Evolutionary conservation across 2,329 filamentous ascomycete genomes (phyloP).

Genomic region (Fusarium drepaniforme): DNA sequence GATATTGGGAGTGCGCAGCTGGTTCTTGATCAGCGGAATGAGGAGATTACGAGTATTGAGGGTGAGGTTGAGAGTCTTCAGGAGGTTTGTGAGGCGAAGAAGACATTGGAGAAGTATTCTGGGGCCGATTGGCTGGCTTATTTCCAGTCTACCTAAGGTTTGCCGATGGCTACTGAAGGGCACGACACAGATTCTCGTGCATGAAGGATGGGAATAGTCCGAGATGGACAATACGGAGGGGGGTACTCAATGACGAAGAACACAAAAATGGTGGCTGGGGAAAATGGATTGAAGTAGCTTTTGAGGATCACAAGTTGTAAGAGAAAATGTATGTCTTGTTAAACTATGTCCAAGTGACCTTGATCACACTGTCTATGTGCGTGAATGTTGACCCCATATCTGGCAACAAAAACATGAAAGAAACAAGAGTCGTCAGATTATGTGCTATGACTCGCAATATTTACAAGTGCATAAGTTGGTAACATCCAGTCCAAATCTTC

Average conservation of each 20-base stretch:
- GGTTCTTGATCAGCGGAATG: neutral
- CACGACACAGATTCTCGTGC: neutral
- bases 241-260: neutral
- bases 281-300: neutral
- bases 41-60: neutral
- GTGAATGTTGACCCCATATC: neutral
- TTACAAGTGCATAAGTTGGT: constrained; percentile 1
- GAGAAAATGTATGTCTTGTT: neutral
- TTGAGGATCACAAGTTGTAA: neutral
- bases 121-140: neutral
- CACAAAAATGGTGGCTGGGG: neutral
- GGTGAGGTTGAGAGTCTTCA: neutral
- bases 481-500: neutral
- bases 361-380: neutral
- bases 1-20: neutral
- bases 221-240: neutral
- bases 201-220: neutral
- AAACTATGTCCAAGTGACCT: neutral
- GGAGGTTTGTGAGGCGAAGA: neutral
- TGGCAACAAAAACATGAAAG: neutral
- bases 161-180: neutral
- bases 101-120: neutral
- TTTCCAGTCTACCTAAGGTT: neutral
- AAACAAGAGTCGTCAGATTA: neutral
- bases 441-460: constrained; percentile 8